Conservation (phyloP, 2,329 filamentous ascomycete genomes). For the Chaetomium sp. region DNA sequence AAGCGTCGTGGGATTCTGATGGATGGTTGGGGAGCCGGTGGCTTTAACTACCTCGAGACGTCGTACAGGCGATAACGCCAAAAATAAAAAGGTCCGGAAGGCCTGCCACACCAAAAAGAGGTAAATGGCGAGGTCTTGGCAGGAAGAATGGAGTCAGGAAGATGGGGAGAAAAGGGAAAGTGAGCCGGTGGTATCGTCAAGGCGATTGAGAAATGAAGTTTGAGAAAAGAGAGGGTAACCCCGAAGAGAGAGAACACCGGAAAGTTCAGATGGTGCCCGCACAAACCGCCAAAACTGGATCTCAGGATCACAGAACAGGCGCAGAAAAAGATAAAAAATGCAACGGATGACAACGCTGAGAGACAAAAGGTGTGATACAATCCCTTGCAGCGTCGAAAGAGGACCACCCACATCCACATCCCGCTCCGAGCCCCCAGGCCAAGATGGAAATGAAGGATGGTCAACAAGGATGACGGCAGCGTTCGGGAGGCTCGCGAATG, state of each 20-base stretch:
- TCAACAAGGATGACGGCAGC: constrained; percentile 6
- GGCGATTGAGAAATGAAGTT: constrained; percentile 8
- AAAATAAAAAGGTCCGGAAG: neutral
- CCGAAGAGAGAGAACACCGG: constrained; percentile 1
- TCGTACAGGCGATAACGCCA: neutral
- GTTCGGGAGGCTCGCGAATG: neutral
- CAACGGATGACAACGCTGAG: neutral
- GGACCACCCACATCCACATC: neutral
- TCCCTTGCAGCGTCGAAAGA: constrained; percentile 5
- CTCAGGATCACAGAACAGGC: neutral
- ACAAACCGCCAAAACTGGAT: neutral
- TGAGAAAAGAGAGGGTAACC: no score
- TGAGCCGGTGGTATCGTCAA: constrained; percentile 30
- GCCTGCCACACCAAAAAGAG: neutral
- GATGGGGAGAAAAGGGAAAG: constrained; percentile 12
- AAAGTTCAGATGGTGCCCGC: neutral
- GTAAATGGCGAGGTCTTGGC: neutral
- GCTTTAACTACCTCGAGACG: neutral
- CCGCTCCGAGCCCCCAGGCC: neutral
- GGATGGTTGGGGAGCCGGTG: neutral
- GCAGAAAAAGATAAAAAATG: neutral
- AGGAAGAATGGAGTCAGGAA: neutral
- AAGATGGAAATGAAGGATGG: constrained; percentile 19
- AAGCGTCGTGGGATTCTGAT: neutral
- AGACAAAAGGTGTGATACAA: constrained; percentile 8